These are phyloP conservation scores for Geotrichum australiense DNA, from an alignment of 1,139 yeast species.

Conservation along the genomic window DNA sequence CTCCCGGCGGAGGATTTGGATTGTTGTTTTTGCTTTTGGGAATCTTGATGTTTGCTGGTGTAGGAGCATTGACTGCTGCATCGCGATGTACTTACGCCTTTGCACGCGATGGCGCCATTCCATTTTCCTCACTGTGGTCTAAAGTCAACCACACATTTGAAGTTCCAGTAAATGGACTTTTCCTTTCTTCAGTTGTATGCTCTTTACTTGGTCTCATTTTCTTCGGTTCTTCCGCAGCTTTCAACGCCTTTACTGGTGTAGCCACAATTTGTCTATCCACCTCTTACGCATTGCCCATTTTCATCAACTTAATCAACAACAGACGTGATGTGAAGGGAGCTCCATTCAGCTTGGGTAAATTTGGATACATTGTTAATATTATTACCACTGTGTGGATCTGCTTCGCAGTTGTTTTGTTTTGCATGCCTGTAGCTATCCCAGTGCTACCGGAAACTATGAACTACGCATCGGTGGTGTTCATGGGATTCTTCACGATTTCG, in stretches of 20 bases:
- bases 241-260: slow-evolving; percentile 77
- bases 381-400: slow-evolving; percentile 16
- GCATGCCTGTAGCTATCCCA: slow-evolving; percentile 19
- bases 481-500: slow-evolving; percentile 16
- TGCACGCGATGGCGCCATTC: slow-evolving; percentile 79
- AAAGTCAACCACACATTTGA: slow-evolving; percentile 52
- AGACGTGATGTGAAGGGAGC: slow-evolving; percentile 30
- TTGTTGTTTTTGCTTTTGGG: slow-evolving; percentile 46
- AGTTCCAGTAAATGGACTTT: slow-evolving; percentile 65
- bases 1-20: slow-evolving; percentile 44
- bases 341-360: slow-evolving; percentile 14
- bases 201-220: slow-evolving; percentile 57
- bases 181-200: slow-evolving; percentile 59
- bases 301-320: slow-evolving; percentile 53
- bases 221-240: slow-evolving; percentile 62
- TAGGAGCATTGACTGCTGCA: slow-evolving; percentile 53
- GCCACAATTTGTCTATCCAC: slow-evolving; percentile 68
- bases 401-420: slow-evolving; percentile 17
- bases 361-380: slow-evolving; percentile 16
- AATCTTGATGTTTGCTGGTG: slow-evolving; percentile 23
- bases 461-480: slow-evolving; percentile 18
- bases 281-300: slow-evolving; percentile 73
- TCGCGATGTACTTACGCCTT: slow-evolving; percentile 75
- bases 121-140: slow-evolving; percentile 56
- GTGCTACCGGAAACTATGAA: slow-evolving; percentile 17